These are phyloP conservation scores for Pistacia integerrima DNA, from an alignment of 345 rosid species.

Conservation along the genomic window DNA sequence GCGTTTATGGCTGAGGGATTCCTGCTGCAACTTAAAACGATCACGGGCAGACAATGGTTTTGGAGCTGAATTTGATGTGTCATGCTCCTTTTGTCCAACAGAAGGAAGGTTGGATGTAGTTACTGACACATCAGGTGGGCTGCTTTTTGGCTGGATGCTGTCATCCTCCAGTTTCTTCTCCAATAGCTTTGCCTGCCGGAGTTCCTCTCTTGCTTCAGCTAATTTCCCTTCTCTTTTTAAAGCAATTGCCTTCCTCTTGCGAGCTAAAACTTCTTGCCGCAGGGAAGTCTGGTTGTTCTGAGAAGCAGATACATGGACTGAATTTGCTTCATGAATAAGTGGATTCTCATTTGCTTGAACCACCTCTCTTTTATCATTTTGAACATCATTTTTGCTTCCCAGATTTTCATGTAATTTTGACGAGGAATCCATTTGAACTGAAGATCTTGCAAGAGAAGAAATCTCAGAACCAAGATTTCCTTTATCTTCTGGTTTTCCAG, in stretches of 20 bases:
- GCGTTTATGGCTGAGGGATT: constrained; percentile 82
- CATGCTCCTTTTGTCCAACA: constrained; percentile 42
- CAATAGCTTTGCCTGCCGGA: constrained; percentile 71
- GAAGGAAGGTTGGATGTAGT: constrained; percentile 30
- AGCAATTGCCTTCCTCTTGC: constrained; percentile 76
- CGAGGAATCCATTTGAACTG: constrained; percentile 14
- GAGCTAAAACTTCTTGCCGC: constrained; percentile 63
- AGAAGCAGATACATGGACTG: constrained; percentile 32
- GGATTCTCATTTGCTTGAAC: constrained; percentile 25
- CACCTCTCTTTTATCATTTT: constrained; percentile 23
- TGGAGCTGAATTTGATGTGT: constrained; percentile 43
- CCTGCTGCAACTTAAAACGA: constrained; percentile 86
- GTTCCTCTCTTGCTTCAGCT: constrained; percentile 81
- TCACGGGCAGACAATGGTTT: constrained; percentile 75
- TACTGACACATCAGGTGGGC: constrained; percentile 18
- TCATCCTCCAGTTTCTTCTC: constrained; percentile 60
- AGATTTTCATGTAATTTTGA: constrained; percentile 14
- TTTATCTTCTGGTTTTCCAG: constrained; percentile 36
- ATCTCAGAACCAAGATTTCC: constrained; percentile 23
- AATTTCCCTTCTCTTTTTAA: constrained; percentile 83
- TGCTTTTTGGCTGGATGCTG: constrained; percentile 31
- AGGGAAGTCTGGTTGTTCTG: constrained; percentile 41
- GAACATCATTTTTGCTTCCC: constrained; percentile 8
- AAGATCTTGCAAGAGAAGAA: constrained; percentile 19
- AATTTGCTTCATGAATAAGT: constrained; percentile 24